Evolutionary conservation across 2,329 filamentous ascomycete genomes (phyloP).

Genomic region (Ceratocystis albifundus): DNA sequence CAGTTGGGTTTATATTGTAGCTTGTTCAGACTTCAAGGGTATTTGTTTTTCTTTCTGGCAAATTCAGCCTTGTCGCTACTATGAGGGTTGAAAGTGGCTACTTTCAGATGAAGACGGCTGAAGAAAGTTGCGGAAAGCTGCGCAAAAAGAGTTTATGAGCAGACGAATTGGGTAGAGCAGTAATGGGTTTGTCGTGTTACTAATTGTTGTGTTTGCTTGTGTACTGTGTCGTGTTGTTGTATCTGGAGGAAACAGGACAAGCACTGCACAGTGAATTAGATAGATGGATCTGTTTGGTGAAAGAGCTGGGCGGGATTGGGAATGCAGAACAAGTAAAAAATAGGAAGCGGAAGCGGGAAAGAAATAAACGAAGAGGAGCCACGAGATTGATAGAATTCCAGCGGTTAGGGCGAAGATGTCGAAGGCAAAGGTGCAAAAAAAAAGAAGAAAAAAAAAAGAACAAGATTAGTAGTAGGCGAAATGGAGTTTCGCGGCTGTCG

Average conservation of each 20-base stretch:
- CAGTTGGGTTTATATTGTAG: neutral
- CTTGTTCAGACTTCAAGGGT: neutral
- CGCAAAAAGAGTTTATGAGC: neutral
- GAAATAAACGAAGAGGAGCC: neutral
- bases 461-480: neutral
- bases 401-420: slow-evolving; percentile 5
- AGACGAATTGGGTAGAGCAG: neutral
- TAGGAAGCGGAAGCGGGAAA: neutral
- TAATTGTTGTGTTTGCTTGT: slow-evolving; percentile 1
- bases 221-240: neutral
- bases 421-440: neutral
- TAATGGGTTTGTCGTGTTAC: neutral
- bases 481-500: neutral
- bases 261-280: neutral
- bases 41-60: neutral
- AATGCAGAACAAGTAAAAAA: neutral
- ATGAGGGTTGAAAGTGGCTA: neutral
- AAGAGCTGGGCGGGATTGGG: neutral
- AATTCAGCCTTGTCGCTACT: neutral
- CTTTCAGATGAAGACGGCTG: neutral
- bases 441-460: slow-evolving; percentile 1
- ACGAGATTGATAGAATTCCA: slow-evolving; percentile 17
- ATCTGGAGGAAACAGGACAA: slow-evolving; percentile 6
- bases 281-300: neutral
- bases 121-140: neutral